Conservation (phyloP, 768 basidiomycete genomes). For the Tulasnella sp. region DNA sequence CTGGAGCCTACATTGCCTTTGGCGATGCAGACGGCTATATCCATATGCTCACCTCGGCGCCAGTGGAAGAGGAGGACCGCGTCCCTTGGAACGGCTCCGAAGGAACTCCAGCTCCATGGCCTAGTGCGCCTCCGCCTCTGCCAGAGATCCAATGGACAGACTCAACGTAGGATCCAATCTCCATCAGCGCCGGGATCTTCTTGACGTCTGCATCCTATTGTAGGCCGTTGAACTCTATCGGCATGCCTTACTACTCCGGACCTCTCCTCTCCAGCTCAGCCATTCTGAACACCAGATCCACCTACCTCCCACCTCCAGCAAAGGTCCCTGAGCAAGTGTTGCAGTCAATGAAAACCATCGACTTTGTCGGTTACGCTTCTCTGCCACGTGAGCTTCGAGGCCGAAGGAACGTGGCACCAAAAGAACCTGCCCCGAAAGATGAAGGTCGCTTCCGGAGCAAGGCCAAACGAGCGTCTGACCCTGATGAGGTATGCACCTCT, state of each 20-base stretch:
- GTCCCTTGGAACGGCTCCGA: conserved; percentile 82
- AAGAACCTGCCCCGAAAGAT: conserved; percentile 37
- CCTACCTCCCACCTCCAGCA: conserved; percentile 53
- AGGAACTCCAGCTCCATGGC: conserved; percentile 77
- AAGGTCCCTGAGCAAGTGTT: conserved; percentile 74
- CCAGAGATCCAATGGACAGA: conserved; percentile 74
- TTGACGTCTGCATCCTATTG: neutral
- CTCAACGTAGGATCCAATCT: conserved; percentile 46
- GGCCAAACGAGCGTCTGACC: conserved; percentile 34
- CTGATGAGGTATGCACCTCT: conserved; percentile 32
- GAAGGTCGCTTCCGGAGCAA: conserved; percentile 81
- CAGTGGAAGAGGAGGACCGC: conserved; percentile 41
- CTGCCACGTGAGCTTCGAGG: conserved; percentile 79
- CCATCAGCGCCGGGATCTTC: neutral
- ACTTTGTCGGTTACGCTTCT: conserved; percentile 81
- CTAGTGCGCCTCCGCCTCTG: conserved; percentile 55
- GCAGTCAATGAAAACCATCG: conserved; percentile 70
- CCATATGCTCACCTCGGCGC: conserved; percentile 66
- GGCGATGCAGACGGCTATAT: conserved; percentile 79
- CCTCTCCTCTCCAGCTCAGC: conserved; percentile 56
- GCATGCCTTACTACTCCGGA: conserved; percentile 71
- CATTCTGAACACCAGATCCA: conserved; percentile 27
- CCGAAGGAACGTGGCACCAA: conserved; percentile 61
- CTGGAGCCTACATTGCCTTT: conserved; percentile 85
- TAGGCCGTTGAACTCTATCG: conserved; percentile 81